Evolutionary conservation across 2,329 filamentous ascomycete species (phyloP).

Genomic region (Ophiosphaerella korrae): DNA sequence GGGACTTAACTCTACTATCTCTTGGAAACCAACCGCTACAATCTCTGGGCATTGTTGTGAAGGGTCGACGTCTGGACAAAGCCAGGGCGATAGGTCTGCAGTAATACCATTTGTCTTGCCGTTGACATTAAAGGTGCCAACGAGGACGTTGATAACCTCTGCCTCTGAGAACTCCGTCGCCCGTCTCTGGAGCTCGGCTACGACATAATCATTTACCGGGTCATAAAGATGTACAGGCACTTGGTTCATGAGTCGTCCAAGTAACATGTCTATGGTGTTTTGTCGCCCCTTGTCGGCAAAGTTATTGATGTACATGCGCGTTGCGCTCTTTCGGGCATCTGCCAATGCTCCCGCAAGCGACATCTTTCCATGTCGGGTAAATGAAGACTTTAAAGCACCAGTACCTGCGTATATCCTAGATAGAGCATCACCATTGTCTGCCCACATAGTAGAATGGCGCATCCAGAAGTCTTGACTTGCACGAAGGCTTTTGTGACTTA

Average conservation of each 20-base stretch:
- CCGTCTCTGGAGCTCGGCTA: slow-evolving; percentile 71
- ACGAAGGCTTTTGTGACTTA: slow-evolving; percentile 71
- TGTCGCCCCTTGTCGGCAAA: slow-evolving; percentile 93
- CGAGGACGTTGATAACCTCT: slow-evolving; percentile 76
- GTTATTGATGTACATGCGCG: slow-evolving; percentile 95
- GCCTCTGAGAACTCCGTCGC: slow-evolving; percentile 74
- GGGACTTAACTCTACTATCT: slow-evolving; percentile 96
- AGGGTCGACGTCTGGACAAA: slow-evolving; percentile 69
- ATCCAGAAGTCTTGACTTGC: slow-evolving; percentile 86
- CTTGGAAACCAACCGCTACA: slow-evolving; percentile 90
- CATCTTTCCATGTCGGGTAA: slow-evolving; percentile 94
- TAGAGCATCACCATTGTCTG: slow-evolving; percentile 92
- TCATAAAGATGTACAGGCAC: slow-evolving; percentile 85
- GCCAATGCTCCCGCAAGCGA: slow-evolving; percentile 89
- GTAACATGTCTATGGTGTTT: slow-evolving; percentile 90
- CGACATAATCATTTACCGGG: slow-evolving; percentile 90
- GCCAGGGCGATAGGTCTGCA: slow-evolving; percentile 82
- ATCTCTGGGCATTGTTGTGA: slow-evolving; percentile 76
- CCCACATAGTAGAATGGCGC: slow-evolving; percentile 91
- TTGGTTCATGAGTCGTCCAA: slow-evolving; percentile 85
- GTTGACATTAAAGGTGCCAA: slow-evolving; percentile 94
- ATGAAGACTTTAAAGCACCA: slow-evolving; percentile 92
- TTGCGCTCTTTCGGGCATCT: slow-evolving; percentile 94
- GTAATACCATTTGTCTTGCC: slow-evolving; percentile 79
- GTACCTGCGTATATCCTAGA: slow-evolving; percentile 97